A percentile compares a stretch with the other conserved stretches of the same genome.
These are phyloP conservation scores for Stagonosporopsis cucurbitacearum DNA, from an alignment of 2,329 filamentous ascomycete species.

Conservation along the genomic window DNA sequence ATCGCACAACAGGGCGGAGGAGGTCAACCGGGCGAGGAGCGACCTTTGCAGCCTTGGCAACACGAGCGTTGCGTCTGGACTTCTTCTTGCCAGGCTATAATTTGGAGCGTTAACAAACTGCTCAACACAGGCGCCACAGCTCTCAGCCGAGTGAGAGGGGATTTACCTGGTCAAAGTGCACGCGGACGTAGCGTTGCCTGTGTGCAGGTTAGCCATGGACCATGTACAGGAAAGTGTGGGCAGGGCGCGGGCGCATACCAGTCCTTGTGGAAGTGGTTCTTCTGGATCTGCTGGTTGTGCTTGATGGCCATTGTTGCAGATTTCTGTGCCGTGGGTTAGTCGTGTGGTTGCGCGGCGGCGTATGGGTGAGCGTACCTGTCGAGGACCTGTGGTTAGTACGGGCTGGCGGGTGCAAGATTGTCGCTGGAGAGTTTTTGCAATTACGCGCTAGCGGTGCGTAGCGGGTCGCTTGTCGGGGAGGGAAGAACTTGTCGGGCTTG, in stretches of 20 bases:
- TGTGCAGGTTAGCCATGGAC: too few relatives aligned
- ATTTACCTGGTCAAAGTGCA: constrained; percentile 99
- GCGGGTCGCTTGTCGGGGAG: constrained; percentile 24
- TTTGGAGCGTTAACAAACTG: constrained; percentile 45
- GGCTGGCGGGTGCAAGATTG: constrained; percentile 28
- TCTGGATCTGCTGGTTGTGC: constrained; percentile 98
- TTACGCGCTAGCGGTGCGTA: constrained; percentile 7
- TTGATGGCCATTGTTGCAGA: constrained; percentile 78
- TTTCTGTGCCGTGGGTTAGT: constrained; percentile 31
- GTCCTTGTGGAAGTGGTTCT: constrained; percentile 77
- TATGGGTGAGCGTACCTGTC: constrained; percentile 34
- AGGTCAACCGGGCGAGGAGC: constrained; percentile 97
- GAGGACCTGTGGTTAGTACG: constrained; percentile 46
- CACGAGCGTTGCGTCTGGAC: constrained; percentile 87
- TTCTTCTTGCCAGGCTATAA: constrained; percentile 97
- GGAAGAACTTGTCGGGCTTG: constrained; percentile 25
- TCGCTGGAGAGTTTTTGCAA: constrained; percentile 18
- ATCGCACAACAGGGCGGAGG: constrained; percentile 94
- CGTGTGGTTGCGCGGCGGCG: constrained; percentile 3
- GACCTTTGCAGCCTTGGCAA: constrained; percentile 92
- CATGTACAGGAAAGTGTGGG: too few relatives aligned
- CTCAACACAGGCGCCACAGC: constrained; percentile 58
- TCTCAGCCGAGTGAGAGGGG: constrained; percentile 59
- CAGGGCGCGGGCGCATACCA: constrained; percentile 51
- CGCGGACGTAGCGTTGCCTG: constrained; percentile 95